A percentile compares a stretch with the other conserved stretches of the same genome.
Conservation (phyloP, 139 green algal genomes). For the Tetraselmis chui region DNA sequence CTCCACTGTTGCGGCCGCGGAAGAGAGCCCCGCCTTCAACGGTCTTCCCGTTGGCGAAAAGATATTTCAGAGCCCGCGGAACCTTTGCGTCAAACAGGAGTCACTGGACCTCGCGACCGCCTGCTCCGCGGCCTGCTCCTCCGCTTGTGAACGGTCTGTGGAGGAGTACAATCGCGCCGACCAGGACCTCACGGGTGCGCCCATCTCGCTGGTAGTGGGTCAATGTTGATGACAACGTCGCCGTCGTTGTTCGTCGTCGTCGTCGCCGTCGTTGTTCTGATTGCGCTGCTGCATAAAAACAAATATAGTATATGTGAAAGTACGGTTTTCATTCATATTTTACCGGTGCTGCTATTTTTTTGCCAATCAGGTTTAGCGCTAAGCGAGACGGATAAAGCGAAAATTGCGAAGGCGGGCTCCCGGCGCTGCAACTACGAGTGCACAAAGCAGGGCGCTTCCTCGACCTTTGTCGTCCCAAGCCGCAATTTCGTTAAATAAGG, state of each 20-base stretch:
- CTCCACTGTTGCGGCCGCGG: conserved; percentile 13
- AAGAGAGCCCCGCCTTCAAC: conserved; percentile 38
- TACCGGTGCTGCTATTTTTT: neutral
- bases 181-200: neutral
- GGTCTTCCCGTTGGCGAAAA: conserved; percentile 28
- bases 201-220: too few relatives aligned
- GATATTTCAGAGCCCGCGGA: conserved; percentile 14
- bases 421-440: conserved; percentile 42
- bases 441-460: conserved; percentile 32
- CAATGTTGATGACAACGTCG: too few relatives aligned
- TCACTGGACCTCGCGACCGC: neutral
- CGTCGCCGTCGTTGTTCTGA: neutral
- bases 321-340: conserved; percentile 8
- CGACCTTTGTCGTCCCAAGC: conserved; percentile 32
- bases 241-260: neutral
- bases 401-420: conserved; percentile 13
- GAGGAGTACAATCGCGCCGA: conserved; percentile 3
- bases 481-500: neutral
- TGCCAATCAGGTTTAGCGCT: conserved; percentile 4
- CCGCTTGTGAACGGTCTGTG: neutral
- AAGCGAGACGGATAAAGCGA: neutral
- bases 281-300: conserved; percentile 2
- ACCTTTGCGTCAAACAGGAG: neutral
- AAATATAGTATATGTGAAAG: conserved; percentile 5
- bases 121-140: neutral